These are phyloP conservation scores for Scenedesmus sp. DNA, from an alignment of 163 green algal species.

Conservation along the genomic window DNA sequence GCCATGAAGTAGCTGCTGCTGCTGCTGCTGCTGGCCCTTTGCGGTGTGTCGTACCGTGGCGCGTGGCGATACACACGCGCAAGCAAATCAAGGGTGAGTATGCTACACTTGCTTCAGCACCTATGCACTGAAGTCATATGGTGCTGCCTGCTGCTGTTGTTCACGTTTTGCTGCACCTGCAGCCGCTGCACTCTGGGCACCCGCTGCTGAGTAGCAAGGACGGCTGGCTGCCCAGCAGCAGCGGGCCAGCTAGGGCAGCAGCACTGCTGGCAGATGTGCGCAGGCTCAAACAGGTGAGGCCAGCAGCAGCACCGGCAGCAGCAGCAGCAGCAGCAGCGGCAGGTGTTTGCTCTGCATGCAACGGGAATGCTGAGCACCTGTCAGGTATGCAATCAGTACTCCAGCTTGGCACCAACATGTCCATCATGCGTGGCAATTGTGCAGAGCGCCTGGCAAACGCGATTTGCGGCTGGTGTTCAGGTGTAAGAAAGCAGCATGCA, in stretches of 20 bases:
- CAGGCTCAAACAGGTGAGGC: slow-evolving; percentile 15
- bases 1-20: neutral
- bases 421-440: too few species aligned
- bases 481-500: neutral
- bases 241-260: neutral
- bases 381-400: neutral
- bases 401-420: too few species aligned
- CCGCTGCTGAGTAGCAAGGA: slow-evolving; percentile 18
- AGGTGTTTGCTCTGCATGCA: neutral
- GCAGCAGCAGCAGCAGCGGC: neutral
- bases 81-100: too few species aligned
- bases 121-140: neutral
- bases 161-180: neutral
- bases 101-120: too few species aligned
- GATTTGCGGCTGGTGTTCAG: neutral
- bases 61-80: neutral
- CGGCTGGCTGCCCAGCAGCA: slow-evolving; percentile 30
- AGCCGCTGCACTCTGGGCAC: neutral
- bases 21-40: neutral
- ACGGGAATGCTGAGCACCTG: too few species aligned
- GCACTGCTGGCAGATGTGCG: slow-evolving; percentile 22
- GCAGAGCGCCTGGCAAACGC: neutral
- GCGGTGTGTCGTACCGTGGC: neutral
- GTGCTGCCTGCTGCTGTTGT: neutral
- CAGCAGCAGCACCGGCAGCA: neutral